A percentile compares a stretch with the other conserved stretches of the same genome.
Conservation (phyloP, 345 rosid species). For the Hevea brasiliensis region DNA sequence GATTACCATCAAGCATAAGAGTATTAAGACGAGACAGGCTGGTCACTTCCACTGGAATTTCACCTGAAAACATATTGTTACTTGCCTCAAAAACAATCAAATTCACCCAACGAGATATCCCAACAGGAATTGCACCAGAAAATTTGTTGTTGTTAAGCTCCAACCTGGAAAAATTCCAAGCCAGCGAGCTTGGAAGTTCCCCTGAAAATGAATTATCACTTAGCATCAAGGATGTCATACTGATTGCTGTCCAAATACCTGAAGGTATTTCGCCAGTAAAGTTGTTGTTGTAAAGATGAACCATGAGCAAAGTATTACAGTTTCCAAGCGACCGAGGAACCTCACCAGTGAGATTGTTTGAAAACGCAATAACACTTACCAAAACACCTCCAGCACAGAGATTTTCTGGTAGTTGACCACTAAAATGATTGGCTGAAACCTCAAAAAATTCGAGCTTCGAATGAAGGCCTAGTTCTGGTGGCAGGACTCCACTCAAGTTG, state of each 20-base stretch:
- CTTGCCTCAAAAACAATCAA: constrained; percentile 58
- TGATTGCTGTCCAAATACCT: constrained; percentile 58
- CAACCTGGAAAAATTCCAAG: constrained; percentile 66
- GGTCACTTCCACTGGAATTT: constrained; percentile 58
- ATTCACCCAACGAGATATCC: constrained; percentile 51
- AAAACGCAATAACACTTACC: constrained; percentile 54
- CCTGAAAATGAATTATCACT: constrained; percentile 74
- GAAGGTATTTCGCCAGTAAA: constrained; percentile 80
- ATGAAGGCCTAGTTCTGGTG: constrained; percentile 62
- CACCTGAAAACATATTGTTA: constrained; percentile 70
- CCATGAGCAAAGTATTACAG: constrained; percentile 48
- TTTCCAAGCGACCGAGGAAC: constrained; percentile 66
- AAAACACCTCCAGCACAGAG: constrained; percentile 64
- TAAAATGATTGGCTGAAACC: constrained; percentile 57
- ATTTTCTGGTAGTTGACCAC: constrained; percentile 65
- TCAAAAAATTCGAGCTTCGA: constrained; percentile 60
- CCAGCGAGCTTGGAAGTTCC: constrained; percentile 48
- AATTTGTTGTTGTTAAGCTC: constrained; percentile 70
- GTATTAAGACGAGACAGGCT: constrained; percentile 43
- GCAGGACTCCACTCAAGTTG: constrained; percentile 62
- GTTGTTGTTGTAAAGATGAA: constrained; percentile 65
- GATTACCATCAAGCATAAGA: constrained; percentile 57
- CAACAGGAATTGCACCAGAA: constrained; percentile 67
- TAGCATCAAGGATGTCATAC: constrained; percentile 50
- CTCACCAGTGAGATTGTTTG: constrained; percentile 65